Evolutionary conservation across 1,139 yeast species (phyloP), one percentile per base, ranked within the genome.

Genomic region (Zygosaccharomyces pseudobailii): DNA sequence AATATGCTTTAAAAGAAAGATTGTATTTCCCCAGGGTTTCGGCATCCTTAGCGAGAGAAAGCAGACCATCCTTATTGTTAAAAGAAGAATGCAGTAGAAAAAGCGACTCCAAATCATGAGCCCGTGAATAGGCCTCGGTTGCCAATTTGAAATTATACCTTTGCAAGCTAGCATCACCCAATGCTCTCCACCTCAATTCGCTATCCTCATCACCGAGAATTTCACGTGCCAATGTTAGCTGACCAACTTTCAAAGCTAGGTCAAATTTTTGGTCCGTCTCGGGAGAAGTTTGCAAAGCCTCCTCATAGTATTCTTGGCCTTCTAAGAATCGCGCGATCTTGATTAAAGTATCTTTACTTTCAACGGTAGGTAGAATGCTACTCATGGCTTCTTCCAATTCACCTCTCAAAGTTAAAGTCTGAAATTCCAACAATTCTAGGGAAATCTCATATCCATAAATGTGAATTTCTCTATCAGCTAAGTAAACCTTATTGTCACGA

Each of bases 341-440:
- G 57, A 82, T 76, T 58, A 80, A 74, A 63, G 94, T 96, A 74
- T 76, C 63, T 73, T 82, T 56, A 78, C 84, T 65, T 40, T 76
- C 76, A 55, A 80, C 78, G 48, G 77, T 82, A 41, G 79, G 81
- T 41, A 89, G 74, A 50, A 89, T 75, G 52, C 76, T 76, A 36
- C 79, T 82, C 51, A 77, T 72, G 17, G 92, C 85, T 47, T 82
- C 79, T 43, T 84, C 87, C 61, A 90, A 72, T 62, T 94, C 97
- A 43, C 97, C 97, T 67, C 98, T 83, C 71, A 92, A 76, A 5
- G 92, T 96, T 54, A 90, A 80, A 1, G 99, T 92, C 73, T 92
- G 97, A 69, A 89, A 89, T 71, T 90, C 97, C 56, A 92, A 77
- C 7, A 94, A 95, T 23, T 89, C 80, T 41, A 92, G 72, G 35